phyloP scores from a whole-genome alignment of 169 alveolate species.

The Theileria sp. region DNA sequence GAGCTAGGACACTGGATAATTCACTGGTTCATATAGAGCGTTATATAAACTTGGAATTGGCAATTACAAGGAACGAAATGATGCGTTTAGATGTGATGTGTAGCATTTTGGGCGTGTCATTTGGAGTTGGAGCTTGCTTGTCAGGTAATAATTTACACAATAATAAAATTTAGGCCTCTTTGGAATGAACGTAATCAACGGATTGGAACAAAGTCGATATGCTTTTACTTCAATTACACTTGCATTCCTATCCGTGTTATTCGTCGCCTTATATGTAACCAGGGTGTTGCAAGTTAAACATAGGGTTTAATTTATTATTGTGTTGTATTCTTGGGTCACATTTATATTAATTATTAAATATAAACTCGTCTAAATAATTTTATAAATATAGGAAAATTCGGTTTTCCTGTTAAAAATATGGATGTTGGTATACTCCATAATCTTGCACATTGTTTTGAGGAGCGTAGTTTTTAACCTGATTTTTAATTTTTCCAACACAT shows the following conservation, averaged over 20 bases:
- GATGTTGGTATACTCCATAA: slow-evolving; percentile 6
- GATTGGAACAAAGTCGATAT: slow-evolving; percentile 63
- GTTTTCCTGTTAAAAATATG: slow-evolving; percentile 20
- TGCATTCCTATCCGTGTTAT: slow-evolving; percentile 37
- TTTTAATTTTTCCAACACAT: slow-evolving; percentile 41
- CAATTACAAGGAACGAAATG: slow-evolving; percentile 77
- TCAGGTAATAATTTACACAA: slow-evolving; percentile 60
- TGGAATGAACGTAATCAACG: slow-evolving; percentile 77
- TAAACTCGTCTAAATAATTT: neutral
- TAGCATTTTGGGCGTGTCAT: slow-evolving; percentile 75
- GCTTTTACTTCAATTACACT: slow-evolving; percentile 69
- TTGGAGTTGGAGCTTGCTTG: slow-evolving; percentile 79
- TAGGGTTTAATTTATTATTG: slow-evolving; percentile 56
- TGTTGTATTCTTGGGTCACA: slow-evolving; percentile 8
- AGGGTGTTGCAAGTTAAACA: slow-evolving; percentile 62
- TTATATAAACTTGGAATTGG: slow-evolving; percentile 70
- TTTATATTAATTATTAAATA: neutral
- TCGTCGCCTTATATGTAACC: slow-evolving; percentile 58
- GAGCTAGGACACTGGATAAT: slow-evolving; percentile 43
- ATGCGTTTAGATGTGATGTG: slow-evolving; percentile 77
- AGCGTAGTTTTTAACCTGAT: neutral
- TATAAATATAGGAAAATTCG: slow-evolving; percentile 1
- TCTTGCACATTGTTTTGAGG: neutral
- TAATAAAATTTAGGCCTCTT: slow-evolving; percentile 57
- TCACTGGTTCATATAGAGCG: slow-evolving; percentile 71